A percentile compares a stretch with the other conserved stretches of the same genome.
These are phyloP conservation scores for Thecaphora frezii DNA, from an alignment of 1,284 basidiomycete species.

Conservation along the genomic window DNA sequence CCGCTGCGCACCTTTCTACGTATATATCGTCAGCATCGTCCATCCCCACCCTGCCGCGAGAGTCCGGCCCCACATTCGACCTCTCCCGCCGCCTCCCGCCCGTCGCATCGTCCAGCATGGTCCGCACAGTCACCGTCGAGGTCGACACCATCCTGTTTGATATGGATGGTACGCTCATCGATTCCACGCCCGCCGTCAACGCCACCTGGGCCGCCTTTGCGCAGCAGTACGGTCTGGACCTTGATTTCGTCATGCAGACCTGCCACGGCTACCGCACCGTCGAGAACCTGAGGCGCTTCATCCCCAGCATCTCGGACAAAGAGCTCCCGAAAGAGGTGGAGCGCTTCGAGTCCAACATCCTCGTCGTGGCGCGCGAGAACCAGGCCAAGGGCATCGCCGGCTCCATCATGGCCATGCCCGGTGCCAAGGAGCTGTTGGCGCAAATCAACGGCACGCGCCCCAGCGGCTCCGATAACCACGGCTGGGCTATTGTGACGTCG, in stretches of 20 bases:
- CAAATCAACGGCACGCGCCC: slow-evolving; percentile 40
- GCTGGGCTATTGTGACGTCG: slow-evolving; percentile 59
- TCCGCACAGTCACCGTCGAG: slow-evolving; percentile 25
- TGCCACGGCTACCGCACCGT: slow-evolving; percentile 55
- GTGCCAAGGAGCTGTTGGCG: slow-evolving; percentile 43
- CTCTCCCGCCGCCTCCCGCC: too few relatives aligned
- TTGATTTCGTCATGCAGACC: slow-evolving; percentile 50
- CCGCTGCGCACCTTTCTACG: too few relatives aligned
- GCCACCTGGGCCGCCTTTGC: slow-evolving; percentile 52
- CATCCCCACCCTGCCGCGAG: too few relatives aligned
- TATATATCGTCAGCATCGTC: too few relatives aligned
- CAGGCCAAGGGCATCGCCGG: slow-evolving; percentile 28
- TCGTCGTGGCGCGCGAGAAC: slow-evolving; percentile 48
- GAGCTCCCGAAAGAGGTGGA: slow-evolving; percentile 42
- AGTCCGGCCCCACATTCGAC: too few relatives aligned
- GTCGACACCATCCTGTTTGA: slow-evolving; percentile 56
- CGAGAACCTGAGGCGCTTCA: slow-evolving; percentile 53
- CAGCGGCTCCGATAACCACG: slow-evolving; percentile 14
- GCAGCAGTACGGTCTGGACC: slow-evolving; percentile 51
- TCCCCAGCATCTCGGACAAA: slow-evolving; percentile 42
- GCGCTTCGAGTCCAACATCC: slow-evolving; percentile 52
- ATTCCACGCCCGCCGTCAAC: slow-evolving; percentile 56
- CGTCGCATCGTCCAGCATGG: slow-evolving; percentile 13
- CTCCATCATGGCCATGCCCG: slow-evolving; percentile 54
- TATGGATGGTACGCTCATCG: slow-evolving; percentile 58